These are phyloP conservation scores for Petunia axillaris DNA, from an alignment of 257 asterid species.

Conservation along the genomic window DNA sequence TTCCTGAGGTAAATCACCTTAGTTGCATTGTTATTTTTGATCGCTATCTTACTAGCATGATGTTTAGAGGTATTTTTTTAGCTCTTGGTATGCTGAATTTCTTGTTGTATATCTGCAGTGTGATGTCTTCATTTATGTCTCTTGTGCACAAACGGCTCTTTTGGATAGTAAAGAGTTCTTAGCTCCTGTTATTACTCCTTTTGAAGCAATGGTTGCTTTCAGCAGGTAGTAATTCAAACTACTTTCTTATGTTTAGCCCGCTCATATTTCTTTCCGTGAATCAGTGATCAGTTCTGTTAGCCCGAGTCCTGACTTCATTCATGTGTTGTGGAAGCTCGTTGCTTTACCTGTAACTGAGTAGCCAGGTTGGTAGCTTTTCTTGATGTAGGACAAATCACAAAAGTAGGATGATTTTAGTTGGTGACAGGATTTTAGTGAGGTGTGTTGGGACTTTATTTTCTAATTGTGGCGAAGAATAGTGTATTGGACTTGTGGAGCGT, in stretches of 20 bases:
- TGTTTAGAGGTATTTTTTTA: slow-evolving; percentile 13
- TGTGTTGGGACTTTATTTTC: no score
- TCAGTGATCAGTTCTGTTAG: neutral
- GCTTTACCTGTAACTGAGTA: neutral
- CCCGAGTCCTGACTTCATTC: neutral
- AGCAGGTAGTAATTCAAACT: slow-evolving; percentile 54
- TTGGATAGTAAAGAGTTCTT: slow-evolving; percentile 95
- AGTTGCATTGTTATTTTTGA: neutral
- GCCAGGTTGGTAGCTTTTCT: neutral
- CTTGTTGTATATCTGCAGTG: slow-evolving; percentile 57
- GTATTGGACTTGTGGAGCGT: no score
- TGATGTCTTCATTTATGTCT: slow-evolving; percentile 78
- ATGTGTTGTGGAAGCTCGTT: neutral
- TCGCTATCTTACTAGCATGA: neutral
- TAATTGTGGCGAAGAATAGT: no score
- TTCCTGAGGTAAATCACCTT: slow-evolving; percentile 74
- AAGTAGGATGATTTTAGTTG: neutral
- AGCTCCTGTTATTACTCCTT: slow-evolving; percentile 96
- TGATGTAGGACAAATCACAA: neutral
- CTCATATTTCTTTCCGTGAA: neutral
- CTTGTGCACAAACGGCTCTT: slow-evolving; percentile 93
- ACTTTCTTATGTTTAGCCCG: neutral
- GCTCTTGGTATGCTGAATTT: slow-evolving; percentile 27
- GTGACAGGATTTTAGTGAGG: neutral
- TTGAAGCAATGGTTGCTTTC: slow-evolving; percentile 90